Evolutionary conservation across 192 early-diverging fungal species (phyloP).

Genomic region (Coemansia sp.): DNA sequence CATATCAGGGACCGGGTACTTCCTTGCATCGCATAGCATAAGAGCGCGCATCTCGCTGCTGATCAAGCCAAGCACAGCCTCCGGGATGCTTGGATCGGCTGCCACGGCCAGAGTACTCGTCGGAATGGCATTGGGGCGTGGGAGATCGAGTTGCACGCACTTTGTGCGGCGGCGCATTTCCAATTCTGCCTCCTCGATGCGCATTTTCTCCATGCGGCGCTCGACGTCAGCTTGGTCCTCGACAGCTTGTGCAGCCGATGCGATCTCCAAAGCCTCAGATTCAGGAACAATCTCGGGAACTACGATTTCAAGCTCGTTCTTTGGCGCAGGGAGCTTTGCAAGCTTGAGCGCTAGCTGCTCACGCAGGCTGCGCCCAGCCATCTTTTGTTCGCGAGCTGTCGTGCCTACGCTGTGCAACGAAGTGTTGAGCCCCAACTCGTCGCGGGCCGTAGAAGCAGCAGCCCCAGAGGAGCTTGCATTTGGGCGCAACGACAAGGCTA

Average conservation of each 20-base stretch:
- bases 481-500: constrained; percentile 42
- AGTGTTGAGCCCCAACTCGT: constrained; percentile 66
- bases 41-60: constrained; percentile 73
- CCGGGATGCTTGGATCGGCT: constrained; percentile 24
- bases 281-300: constrained; percentile 64
- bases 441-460: constrained; percentile 63
- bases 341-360: constrained; percentile 77
- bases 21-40: constrained; percentile 71
- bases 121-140: constrained; percentile 63
- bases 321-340: constrained; percentile 78
- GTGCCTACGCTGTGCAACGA: constrained; percentile 50
- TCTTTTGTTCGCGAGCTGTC: constrained; percentile 73
- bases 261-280: constrained; percentile 23
- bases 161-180: constrained; percentile 67
- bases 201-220: constrained; percentile 59
- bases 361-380: constrained; percentile 57
- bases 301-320: constrained; percentile 92
- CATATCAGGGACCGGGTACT: constrained; percentile 71
- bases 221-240: constrained; percentile 81
- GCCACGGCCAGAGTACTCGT: constrained; percentile 21
- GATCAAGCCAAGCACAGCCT: constrained; percentile 64
- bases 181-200: constrained; percentile 58
- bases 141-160: constrained; percentile 76
- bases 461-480: constrained; percentile 31
- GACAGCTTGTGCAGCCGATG: constrained; percentile 9